Evolutionary conservation across 2,329 filamentous ascomycete genomes (phyloP), one percentile per base, ranked within the genome.

Genomic region (Balansia obtecta): DNA sequence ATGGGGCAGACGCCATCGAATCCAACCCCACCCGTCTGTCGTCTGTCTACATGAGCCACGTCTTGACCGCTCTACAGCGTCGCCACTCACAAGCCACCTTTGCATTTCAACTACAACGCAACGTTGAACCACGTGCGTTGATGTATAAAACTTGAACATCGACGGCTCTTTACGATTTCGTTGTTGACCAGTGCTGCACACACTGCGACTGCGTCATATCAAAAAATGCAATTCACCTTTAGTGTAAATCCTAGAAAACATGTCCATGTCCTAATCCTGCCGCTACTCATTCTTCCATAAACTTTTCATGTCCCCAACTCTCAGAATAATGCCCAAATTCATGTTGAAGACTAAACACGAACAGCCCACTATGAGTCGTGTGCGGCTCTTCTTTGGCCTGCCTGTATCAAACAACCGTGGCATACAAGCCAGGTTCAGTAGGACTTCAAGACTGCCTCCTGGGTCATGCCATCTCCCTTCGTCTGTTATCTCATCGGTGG

Each of bases 401-500:
- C 15, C 34, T 37, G 11, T 37, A 9, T 37, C 9, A 12, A 37
- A 15, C 6, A 37, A 37, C 34, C 10, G 7, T 37, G 34, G 11
- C 34, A 37, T 37, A 37, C 27, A 27, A 27, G 8, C 27, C 27
- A 27, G 27, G 27, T 8, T 27, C 27, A 8, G 5, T 8, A 27
- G 27, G 27, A 1, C 7, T 7, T 27, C 27, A 27, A 27, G 27
- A 27, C 27, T 27, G 4, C 27, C 27, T 27, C 4, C 8, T 27
- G 1, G 27, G 27, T 27, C 27, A 27, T 27, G 27, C 7, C 27
- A 27, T 27, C 27, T 38, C 30, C 42, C 27, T 38, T 37, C 42
- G 7, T 39, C 32, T 43, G 61, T 53, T 60, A 60, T 41, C 61
- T 57, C 59, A 66, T 65, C 34, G 64, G 63, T 2, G 68, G 61